phyloP scores from a whole-genome alignment of 1,284 basidiomycete genomes.

The Boletus sp. region DNA sequence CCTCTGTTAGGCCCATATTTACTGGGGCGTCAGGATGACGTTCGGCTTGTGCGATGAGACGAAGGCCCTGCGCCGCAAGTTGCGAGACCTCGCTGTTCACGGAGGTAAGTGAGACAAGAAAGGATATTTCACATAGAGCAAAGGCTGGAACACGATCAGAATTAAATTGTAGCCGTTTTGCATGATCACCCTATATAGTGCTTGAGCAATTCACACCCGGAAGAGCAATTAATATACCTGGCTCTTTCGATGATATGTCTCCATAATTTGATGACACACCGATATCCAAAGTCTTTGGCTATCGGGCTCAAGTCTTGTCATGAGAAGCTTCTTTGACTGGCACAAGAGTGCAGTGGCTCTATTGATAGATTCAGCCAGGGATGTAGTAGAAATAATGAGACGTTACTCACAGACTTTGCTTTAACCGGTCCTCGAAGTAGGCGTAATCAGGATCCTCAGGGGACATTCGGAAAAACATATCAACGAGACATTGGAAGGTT shows the following conservation, averaged over 20 bases:
- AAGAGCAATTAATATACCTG: conserved; percentile 36
- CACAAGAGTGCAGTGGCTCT: conserved; percentile 57
- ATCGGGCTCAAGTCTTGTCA: conserved; percentile 54
- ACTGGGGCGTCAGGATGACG: conserved; percentile 52
- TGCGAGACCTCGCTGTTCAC: conserved; percentile 61
- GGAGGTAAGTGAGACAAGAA: conserved; percentile 66
- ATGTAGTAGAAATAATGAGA: not conserved
- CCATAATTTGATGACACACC: conserved; percentile 57
- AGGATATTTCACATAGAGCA: conserved; percentile 63
- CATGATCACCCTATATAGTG: conserved; percentile 38
- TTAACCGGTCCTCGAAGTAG: conserved; percentile 37
- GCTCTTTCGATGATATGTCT: conserved; percentile 47
- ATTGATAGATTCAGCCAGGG: conserved; percentile 10
- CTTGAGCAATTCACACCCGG: conserved; percentile 6
- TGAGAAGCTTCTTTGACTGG: conserved; percentile 55
- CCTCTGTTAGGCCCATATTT: conserved; percentile 47
- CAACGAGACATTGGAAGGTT: conserved; percentile 46
- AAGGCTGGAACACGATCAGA: conserved; percentile 56
- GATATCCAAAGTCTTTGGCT: conserved; percentile 64
- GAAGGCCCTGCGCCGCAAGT: conserved; percentile 63
- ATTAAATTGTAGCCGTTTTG: conserved; percentile 47
- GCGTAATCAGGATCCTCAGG: conserved; percentile 37
- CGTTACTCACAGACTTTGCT: conserved; percentile 26
- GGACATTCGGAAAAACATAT: conserved; percentile 42
- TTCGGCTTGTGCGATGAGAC: conserved; percentile 63